Percentiles rank a stretch among this genome's conserved stretches.
Evolutionary conservation across 2,329 filamentous ascomycete genomes (phyloP).

Genomic region (Colletotrichum noveboracense): DNA sequence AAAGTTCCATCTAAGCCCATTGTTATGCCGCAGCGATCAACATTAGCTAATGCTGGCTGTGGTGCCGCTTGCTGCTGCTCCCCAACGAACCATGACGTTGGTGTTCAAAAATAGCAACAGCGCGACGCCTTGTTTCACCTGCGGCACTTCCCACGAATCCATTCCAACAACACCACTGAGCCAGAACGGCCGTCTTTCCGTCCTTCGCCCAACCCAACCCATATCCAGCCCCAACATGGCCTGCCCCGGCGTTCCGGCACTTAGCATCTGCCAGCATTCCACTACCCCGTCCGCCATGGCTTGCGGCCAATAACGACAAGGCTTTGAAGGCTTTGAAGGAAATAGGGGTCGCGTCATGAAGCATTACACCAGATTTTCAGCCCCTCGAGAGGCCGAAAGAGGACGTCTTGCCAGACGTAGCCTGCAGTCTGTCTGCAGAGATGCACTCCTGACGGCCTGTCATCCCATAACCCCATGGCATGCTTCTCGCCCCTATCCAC

Average conservation of each 20-base stretch:
- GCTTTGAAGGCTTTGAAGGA: neutral
- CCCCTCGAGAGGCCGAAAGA: neutral
- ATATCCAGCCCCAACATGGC: neutral
- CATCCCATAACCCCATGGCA: neutral
- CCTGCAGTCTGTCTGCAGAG: neutral
- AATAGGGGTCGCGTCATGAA: neutral
- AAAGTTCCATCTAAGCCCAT: neutral
- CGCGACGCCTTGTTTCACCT: constrained; percentile 16
- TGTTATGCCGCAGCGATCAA: constrained; percentile 7
- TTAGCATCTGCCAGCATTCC: neutral
- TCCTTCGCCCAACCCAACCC: neutral
- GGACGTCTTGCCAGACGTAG: neutral
- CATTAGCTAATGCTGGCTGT: neutral
- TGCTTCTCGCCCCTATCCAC: neutral
- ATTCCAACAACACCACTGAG: neutral
- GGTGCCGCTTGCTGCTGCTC: neutral
- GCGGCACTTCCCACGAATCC: constrained; percentile 1
- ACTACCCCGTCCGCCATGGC: neutral
- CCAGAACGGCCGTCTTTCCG: neutral
- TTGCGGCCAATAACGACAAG: neutral
- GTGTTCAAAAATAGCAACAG: constrained; percentile 18
- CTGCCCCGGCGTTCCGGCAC: neutral
- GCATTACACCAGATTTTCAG: neutral
- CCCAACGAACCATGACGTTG: constrained; percentile 11
- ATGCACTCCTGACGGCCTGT: neutral